These are phyloP conservation scores for Isoetes taiwanensis DNA, from an alignment of 75 land plant genomes.

Conservation along the genomic window DNA sequence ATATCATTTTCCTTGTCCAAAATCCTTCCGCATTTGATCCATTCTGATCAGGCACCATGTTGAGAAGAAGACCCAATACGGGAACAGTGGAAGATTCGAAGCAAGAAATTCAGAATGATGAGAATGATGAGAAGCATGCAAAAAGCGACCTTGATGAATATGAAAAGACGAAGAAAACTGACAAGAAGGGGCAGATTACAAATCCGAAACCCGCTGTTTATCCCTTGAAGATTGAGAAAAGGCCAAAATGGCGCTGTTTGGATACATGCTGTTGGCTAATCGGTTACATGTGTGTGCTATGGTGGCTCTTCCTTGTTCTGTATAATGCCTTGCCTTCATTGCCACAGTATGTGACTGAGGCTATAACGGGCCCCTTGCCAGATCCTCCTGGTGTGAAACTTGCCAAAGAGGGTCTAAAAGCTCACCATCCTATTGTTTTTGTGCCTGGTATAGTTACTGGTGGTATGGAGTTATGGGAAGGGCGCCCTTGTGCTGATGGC, in stretches of 20 bases:
- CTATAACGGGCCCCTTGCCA: constrained; percentile 72
- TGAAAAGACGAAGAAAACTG: not conserved
- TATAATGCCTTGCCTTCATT: constrained; percentile 64
- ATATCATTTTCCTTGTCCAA: too few relatives aligned
- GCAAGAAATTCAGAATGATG: not conserved
- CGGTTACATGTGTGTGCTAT: constrained; percentile 41
- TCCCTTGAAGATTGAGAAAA: not conserved
- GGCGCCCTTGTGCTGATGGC: constrained; percentile 75
- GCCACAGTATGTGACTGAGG: constrained; percentile 54
- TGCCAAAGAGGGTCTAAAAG: constrained; percentile 56
- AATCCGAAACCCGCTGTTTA: too few relatives aligned
- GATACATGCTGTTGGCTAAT: constrained; percentile 75
- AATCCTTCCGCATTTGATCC: too few relatives aligned
- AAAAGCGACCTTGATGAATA: not conserved
- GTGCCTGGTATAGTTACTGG: constrained; percentile 97
- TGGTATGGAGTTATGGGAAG: constrained; percentile 92
- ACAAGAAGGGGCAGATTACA: not conserved
- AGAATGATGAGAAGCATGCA: not conserved
- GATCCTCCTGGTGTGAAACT: constrained; percentile 75
- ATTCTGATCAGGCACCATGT: too few relatives aligned
- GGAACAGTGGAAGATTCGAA: too few relatives aligned
- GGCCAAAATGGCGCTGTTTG: constrained; percentile 46
- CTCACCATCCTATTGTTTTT: constrained; percentile 75
- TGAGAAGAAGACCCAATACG: too few relatives aligned
- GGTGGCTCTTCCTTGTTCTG: constrained; percentile 75